Conservation (phyloP, 768 basidiomycete genomes). For the Naganishia vaughanmartiniae region DNA sequence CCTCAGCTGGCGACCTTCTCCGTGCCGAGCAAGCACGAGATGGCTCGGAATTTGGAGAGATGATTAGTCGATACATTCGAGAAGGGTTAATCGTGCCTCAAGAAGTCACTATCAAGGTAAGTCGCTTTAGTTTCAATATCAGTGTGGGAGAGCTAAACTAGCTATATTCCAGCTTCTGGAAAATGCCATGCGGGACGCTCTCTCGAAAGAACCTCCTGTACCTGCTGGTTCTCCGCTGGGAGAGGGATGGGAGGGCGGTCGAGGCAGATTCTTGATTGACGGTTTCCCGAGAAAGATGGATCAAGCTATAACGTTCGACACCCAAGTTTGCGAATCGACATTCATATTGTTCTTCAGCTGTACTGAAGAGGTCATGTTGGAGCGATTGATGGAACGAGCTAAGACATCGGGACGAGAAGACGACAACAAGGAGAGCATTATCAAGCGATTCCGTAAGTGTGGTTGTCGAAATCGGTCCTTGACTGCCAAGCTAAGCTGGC, state of each 20-base stretch:
- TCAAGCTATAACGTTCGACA: conserved; percentile 87
- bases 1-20: conserved; percentile 88
- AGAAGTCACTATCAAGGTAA: conserved; percentile 80
- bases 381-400: conserved; percentile 79
- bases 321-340: conserved; percentile 74
- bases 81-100: conserved; percentile 94
- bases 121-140: conserved; percentile 5
- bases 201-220: conserved; percentile 52
- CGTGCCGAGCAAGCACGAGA: conserved; percentile 88
- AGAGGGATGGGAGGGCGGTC: conserved; percentile 62
- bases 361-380: conserved; percentile 80
- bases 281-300: conserved; percentile 99
- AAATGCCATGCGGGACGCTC: conserved; percentile 75
- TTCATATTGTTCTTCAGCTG: conserved; percentile 83
- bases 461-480: not conserved
- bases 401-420: conserved; percentile 95
- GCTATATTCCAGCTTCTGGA: conserved; percentile 64
- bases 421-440: conserved; percentile 90
- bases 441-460: conserved; percentile 85
- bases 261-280: conserved; percentile 87
- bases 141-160: not conserved
- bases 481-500: not conserved
- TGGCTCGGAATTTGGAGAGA: conserved; percentile 73
- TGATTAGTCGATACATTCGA: conserved; percentile 82
- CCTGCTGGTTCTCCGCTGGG: conserved; percentile 22